A percentile compares a stretch with the other conserved stretches of the same genome.
Conservation (phyloP, 768 basidiomycete genomes). For the Lactarius sp. region DNA sequence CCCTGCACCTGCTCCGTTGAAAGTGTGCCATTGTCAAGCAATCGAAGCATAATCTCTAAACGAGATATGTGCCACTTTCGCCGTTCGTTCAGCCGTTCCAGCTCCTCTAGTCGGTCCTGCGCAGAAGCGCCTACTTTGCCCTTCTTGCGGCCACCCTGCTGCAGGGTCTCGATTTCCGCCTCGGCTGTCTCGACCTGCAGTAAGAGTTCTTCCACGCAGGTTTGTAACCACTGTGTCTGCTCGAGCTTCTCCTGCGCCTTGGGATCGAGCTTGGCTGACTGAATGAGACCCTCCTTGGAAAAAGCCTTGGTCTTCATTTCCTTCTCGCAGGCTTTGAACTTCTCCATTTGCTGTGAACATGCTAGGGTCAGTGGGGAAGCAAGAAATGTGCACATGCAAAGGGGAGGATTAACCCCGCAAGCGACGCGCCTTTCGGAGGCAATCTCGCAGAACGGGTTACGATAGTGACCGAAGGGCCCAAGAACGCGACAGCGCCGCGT, state of each 20-base stretch:
- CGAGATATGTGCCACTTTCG: slow-evolving; percentile 93
- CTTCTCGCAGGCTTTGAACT: slow-evolving; percentile 99
- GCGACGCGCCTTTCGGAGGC: neutral
- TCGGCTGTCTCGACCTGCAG: slow-evolving; percentile 93
- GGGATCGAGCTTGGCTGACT: slow-evolving; percentile 91
- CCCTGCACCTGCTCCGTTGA: slow-evolving; percentile 71
- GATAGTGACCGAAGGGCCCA: neutral
- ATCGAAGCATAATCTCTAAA: slow-evolving; percentile 86
- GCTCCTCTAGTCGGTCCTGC: slow-evolving; percentile 70
- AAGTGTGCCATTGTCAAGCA: slow-evolving; percentile 92
- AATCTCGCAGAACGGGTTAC: neutral
- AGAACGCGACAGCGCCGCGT: neutral
- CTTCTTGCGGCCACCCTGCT: slow-evolving; percentile 76
- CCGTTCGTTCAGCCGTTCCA: slow-evolving; percentile 88
- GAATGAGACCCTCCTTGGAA: slow-evolving; percentile 95
- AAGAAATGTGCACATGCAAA: neutral
- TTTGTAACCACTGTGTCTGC: slow-evolving; percentile 79
- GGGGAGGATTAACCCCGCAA: neutral
- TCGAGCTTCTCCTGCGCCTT: slow-evolving; percentile 97
- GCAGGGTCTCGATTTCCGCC: slow-evolving; percentile 87
- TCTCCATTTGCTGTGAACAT: slow-evolving; percentile 94
- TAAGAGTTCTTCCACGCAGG: slow-evolving; percentile 84
- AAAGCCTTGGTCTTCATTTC: slow-evolving; percentile 99
- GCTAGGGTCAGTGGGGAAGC: slow-evolving; percentile 26
- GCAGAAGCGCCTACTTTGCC: slow-evolving; percentile 61